Evolutionary conservation across 75 land plant species (phyloP), one percentile per base, ranked within the genome.

Genomic region (Ceratopteris richardii): DNA sequence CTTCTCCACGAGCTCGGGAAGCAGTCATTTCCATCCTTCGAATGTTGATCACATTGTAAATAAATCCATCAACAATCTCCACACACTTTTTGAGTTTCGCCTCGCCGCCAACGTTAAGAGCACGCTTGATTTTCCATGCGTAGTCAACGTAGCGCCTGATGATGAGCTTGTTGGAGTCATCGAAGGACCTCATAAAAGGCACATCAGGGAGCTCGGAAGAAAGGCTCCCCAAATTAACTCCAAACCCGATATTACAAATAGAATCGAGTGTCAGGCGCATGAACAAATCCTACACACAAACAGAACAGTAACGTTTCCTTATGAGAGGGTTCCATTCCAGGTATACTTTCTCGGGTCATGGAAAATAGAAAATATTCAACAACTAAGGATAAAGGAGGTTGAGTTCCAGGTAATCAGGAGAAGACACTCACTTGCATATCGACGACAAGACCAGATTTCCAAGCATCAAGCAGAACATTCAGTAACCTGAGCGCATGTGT

Each of bases 391-490:
- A n/a, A n/a, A n/a, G n/a, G n/a, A n/a, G n/a, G n/a, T n/a, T n/a
- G n/a, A n/a, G n/a, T n/a, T n/a, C n/a, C n/a, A n/a, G n/a, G n/a
- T n/a, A n/a, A n/a, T n/a, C n/a, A n/a, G n/a, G n/a, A n/a, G n/a
- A n/a, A n/a, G n/a, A n/a, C n/a, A n/a, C n/a, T n/a, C n/a, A 77
- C 88, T 69, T 84, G 84, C 19, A 80, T 58, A 58, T 84, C 85
- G 1, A 77, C 37, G 0, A 24, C 23, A 17, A 23, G 36, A 12
- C 56, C 55, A 0, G 63, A n/a, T 18, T 26, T 39, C 1, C 74
- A 60, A 31, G 57, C 65, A 0, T 33, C 62, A 37, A 62, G 21
- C 26, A 85, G 54, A 11, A 74, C 40, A 0, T 44, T 17, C 24
- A 66, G 72, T 5, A 86, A 78, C 46, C 65, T 63, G 1, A 65